These are phyloP conservation scores for Phlebopus sp. DNA, from an alignment of 1,284 basidiomycete genomes.

Conservation along the genomic window DNA sequence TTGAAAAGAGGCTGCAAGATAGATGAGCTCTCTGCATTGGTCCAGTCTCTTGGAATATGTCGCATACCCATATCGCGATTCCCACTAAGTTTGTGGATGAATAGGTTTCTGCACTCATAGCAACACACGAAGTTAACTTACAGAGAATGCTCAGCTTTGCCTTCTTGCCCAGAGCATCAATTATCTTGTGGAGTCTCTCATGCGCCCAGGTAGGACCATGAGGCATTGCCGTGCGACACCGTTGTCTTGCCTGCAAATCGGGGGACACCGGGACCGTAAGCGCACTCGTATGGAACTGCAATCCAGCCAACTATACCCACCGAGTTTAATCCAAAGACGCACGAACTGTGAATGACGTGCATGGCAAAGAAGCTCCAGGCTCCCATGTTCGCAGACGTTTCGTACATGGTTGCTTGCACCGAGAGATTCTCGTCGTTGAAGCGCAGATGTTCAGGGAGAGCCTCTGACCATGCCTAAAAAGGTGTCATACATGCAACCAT, in stretches of 20 bases:
- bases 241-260: conserved; percentile 28
- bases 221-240: conserved; percentile 26
- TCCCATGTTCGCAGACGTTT: conserved; percentile 69
- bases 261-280: background rate
- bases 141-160: conserved; percentile 65
- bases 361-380: conserved; percentile 77
- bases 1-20: conserved; percentile 56
- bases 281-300: background rate
- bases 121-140: conserved; percentile 38
- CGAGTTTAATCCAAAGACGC: conserved; percentile 58
- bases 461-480: conserved; percentile 57
- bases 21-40: conserved; percentile 8
- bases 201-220: conserved; percentile 49
- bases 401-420: conserved; percentile 71
- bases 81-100: conserved; percentile 44
- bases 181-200: conserved; percentile 54
- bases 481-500: conserved; percentile 5
- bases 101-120: background rate
- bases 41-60: background rate
- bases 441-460: conserved; percentile 63
- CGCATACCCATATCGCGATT: conserved; percentile 58
- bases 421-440: conserved; percentile 65
- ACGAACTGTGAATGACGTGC: conserved; percentile 67
- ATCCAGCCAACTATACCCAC: conserved; percentile 39
- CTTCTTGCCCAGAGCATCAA: conserved; percentile 59